Evolutionary conservation across 2,329 filamentous ascomycete species (phyloP).

Genomic region (Davidsoniella eucalypti): DNA sequence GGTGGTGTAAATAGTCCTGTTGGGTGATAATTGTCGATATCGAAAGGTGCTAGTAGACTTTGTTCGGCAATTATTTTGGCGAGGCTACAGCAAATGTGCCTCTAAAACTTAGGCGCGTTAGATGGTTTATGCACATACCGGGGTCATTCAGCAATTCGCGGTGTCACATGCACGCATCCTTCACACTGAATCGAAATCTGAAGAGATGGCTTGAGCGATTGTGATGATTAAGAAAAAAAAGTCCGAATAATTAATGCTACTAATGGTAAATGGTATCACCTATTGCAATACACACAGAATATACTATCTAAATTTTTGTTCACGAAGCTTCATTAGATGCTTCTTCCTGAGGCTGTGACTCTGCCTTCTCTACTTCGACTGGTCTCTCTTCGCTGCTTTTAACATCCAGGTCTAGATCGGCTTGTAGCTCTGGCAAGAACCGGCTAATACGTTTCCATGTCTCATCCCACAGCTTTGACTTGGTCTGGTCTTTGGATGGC

Average conservation of each 20-base stretch:
- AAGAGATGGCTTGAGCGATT: no score
- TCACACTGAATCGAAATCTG: no score
- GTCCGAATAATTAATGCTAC: background rate
- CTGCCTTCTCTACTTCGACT: background rate
- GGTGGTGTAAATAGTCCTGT: background rate
- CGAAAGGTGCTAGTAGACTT: no score
- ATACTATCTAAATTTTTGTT: background rate
- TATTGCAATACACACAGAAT: no score
- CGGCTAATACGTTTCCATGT: slow-evolving; percentile 50
- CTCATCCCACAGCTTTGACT: slow-evolving; percentile 42
- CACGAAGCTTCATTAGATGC: background rate
- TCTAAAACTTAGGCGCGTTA: background rate
- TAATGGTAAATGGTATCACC: no score
- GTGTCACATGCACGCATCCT: no score
- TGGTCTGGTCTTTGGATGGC: slow-evolving; percentile 39
- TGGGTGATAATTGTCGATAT: no score
- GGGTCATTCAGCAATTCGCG: background rate
- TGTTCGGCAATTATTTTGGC: no score
- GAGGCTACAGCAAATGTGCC: background rate
- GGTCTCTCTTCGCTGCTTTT: slow-evolving; percentile 8
- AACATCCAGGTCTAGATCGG: slow-evolving; percentile 38
- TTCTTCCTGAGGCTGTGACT: background rate
- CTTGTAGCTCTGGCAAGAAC: slow-evolving; percentile 43
- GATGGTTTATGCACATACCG: slow-evolving; percentile 4
- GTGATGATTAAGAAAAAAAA: no score